phyloP scores from a whole-genome alignment of 345 rosid species.

The Iberis pinnata region DNA sequence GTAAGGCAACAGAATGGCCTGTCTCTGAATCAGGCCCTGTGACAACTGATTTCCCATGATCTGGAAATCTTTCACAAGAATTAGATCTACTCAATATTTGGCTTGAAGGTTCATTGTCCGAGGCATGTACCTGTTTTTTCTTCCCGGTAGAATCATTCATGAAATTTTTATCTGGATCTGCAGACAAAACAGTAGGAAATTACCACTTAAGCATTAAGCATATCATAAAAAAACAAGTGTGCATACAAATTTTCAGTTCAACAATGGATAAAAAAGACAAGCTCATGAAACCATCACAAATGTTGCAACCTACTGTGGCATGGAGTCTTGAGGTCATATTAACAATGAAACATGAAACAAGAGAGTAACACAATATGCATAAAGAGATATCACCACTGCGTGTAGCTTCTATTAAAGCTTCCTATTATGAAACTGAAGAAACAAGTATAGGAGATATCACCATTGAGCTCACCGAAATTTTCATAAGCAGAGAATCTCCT shows the following conservation, averaged over 20 bases:
- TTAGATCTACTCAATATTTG: slow-evolving; percentile 32
- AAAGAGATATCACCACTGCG: not conserved
- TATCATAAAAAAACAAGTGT: not conserved
- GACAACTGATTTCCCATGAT: slow-evolving; percentile 29
- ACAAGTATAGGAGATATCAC: not conserved
- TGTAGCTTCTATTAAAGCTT: slow-evolving; percentile 1
- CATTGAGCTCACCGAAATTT: slow-evolving; percentile 36
- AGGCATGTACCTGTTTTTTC: slow-evolving; percentile 31
- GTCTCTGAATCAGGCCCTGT: slow-evolving; percentile 27
- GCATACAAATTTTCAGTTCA: not conserved
- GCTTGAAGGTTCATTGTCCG: slow-evolving; percentile 31
- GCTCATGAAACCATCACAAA: slow-evolving; percentile 3
- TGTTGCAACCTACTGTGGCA: not conserved
- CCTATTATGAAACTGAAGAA: not conserved
- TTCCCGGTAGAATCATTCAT: slow-evolving; percentile 29
- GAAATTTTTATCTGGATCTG: slow-evolving; percentile 29
- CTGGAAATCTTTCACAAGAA: slow-evolving; percentile 39
- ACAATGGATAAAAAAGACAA: not conserved
- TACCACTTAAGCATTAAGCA: slow-evolving; percentile 15
- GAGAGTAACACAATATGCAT: slow-evolving; percentile 9
- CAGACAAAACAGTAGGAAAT: slow-evolving; percentile 3
- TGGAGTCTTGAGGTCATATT: not conserved
- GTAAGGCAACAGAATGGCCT: slow-evolving; percentile 16
- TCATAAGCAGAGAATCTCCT: slow-evolving; percentile 58
- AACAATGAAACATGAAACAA: slow-evolving; percentile 10